These are phyloP conservation scores for Gleditsia sinensis DNA, from an alignment of 306 rosid species.

Conservation along the genomic window DNA sequence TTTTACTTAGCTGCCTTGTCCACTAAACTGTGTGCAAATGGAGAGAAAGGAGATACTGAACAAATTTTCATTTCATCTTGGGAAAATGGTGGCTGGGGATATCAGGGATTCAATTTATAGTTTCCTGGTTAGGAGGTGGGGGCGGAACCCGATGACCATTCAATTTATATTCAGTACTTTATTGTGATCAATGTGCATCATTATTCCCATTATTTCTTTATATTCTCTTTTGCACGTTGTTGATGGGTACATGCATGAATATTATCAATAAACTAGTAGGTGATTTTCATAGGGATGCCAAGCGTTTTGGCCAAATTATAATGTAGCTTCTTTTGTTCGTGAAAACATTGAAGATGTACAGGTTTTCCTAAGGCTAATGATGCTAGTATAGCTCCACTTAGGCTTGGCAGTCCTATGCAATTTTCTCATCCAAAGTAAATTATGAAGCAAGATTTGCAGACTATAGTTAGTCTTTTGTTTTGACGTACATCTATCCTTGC, in stretches of 20 bases:
- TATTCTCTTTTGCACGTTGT: too few relatives aligned
- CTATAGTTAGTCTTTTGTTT: neutral
- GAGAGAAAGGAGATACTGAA: constrained; percentile 10
- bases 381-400: too few relatives aligned
- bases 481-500: neutral
- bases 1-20: neutral
- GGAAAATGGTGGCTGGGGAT: neutral
- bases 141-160: neutral
- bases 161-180: neutral
- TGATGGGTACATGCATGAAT: too few relatives aligned
- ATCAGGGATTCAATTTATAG: constrained; percentile 1
- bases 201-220: too few relatives aligned
- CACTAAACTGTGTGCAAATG: neutral
- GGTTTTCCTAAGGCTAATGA: too few relatives aligned
- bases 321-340: too few relatives aligned
- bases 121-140: constrained; percentile 39
- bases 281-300: too few relatives aligned
- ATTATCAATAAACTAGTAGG: too few relatives aligned
- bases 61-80: neutral
- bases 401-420: neutral
- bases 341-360: too few relatives aligned
- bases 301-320: too few relatives aligned
- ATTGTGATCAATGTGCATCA: neutral
- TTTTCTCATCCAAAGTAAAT: neutral
- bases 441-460: neutral